phyloP scores from a whole-genome alignment of 352 stramenopile species.

The Phytopythium oedochilum region DNA sequence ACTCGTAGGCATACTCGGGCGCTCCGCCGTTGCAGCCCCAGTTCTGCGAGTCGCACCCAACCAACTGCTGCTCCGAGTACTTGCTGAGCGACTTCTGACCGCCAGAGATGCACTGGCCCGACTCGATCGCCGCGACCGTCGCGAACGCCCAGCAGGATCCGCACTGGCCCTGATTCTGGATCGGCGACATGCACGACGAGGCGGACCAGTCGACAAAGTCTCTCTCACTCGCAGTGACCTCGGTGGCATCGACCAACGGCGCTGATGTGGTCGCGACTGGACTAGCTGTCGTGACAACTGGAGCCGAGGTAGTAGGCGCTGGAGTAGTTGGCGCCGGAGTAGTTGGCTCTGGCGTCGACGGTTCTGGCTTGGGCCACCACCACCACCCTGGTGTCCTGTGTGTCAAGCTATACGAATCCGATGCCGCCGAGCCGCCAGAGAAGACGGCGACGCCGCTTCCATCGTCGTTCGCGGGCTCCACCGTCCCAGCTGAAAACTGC shows the following conservation, averaged over 20 bases:
- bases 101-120: constrained; percentile 80
- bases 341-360: constrained; percentile 4
- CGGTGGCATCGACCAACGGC: neutral
- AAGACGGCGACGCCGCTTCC: neutral
- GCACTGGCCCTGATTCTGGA: constrained; percentile 97
- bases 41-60: constrained; percentile 87
- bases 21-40: constrained; percentile 89
- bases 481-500: constrained; percentile 18
- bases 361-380: constrained; percentile 6
- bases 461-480: constrained; percentile 10
- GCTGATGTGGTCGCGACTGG: neutral
- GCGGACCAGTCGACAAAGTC: constrained; percentile 41
- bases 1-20: constrained; percentile 89
- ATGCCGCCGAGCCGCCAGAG: neutral
- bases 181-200: constrained; percentile 28
- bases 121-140: constrained; percentile 89
- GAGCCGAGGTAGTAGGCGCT: neutral
- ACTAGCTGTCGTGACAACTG: constrained; percentile 15
- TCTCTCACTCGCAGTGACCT: constrained; percentile 7
- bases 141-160: constrained; percentile 98
- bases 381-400: constrained; percentile 5
- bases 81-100: constrained; percentile 68
- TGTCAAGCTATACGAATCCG: neutral
- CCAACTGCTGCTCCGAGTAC: constrained; percentile 92
- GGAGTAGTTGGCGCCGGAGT: neutral